Conservation (phyloP, 1,284 basidiomycete genomes). For the Waitea zeae region DNA sequence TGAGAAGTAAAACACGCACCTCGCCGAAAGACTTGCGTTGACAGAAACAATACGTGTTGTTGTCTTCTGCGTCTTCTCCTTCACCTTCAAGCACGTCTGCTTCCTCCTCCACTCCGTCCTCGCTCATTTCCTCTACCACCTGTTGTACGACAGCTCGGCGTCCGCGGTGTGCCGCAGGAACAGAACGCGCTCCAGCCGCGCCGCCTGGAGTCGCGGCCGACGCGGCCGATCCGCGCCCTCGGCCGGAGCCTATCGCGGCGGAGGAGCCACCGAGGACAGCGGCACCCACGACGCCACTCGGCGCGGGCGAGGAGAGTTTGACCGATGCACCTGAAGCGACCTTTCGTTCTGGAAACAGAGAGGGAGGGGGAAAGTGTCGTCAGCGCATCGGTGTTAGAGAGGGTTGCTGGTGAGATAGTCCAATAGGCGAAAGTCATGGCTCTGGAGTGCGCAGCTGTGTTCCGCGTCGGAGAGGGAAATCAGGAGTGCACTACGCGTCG, state of each 20-base stretch:
- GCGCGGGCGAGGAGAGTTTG: slow-evolving; percentile 14
- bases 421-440: no score
- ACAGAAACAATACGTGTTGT: slow-evolving; percentile 47
- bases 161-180: no score
- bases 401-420: no score
- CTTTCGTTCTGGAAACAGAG: slow-evolving; percentile 3
- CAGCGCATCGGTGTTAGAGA: no score
- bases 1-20: slow-evolving; percentile 16
- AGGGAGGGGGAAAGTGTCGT: slow-evolving; percentile 1
- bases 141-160: no score
- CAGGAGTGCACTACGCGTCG: no score
- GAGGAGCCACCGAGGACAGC: slow-evolving; percentile 19
- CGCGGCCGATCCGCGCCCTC: slow-evolving; percentile 14
- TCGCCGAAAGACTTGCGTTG: slow-evolving; percentile 48
- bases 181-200: no score
- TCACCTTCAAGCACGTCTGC: slow-evolving; percentile 25
- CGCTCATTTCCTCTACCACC: slow-evolving; percentile 30
- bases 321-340: slow-evolving; percentile 14
- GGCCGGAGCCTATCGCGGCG: slow-evolving; percentile 19
- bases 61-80: slow-evolving; percentile 32
- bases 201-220: no score
- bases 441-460: no score
- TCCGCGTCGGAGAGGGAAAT: no score
- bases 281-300: slow-evolving; percentile 1
- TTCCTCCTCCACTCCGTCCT: slow-evolving; percentile 24